Evolutionary conservation across 352 stramenopile genomes (phyloP).

Genomic region (Phytophthora agathidicida): DNA sequence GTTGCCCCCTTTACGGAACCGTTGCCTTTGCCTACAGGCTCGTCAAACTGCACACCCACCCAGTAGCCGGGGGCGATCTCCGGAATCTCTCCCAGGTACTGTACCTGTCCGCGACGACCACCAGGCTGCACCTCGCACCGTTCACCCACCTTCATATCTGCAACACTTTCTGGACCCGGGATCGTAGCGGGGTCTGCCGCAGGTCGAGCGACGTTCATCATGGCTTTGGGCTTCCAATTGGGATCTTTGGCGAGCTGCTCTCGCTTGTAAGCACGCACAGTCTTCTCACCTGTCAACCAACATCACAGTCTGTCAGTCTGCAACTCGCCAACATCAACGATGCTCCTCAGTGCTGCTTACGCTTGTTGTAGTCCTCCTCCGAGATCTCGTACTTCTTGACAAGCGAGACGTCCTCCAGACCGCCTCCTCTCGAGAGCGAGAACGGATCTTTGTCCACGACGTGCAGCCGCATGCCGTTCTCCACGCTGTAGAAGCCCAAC

Average conservation of each 20-base stretch:
- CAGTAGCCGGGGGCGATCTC: constrained; percentile 92
- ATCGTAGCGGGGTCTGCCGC: constrained; percentile 44
- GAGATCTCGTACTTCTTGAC: constrained; percentile 99
- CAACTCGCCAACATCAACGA: not conserved
- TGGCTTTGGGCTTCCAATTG: constrained; percentile 93
- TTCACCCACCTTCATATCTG: constrained; percentile 89
- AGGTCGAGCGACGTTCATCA: constrained; percentile 56
- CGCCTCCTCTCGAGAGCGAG: constrained; percentile 93
- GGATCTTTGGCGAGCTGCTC: constrained; percentile 96
- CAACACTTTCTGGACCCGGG: constrained; percentile 74
- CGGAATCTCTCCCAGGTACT: constrained; percentile 92
- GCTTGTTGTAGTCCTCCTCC: constrained; percentile 98
- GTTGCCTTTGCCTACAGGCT: constrained; percentile 94
- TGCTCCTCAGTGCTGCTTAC: constrained; percentile 42
- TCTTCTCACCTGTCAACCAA: constrained; percentile 89
- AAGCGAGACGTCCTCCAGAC: constrained; percentile 96
- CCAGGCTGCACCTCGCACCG: constrained; percentile 98
- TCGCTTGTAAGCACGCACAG: constrained; percentile 96
- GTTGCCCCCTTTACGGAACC: constrained; percentile 90
- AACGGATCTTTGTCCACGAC: constrained; percentile 97
- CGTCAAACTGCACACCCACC: constrained; percentile 97
- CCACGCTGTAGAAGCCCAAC: constrained; percentile 92
- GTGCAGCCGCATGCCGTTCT: constrained; percentile 94
- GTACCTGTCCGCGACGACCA: constrained; percentile 91
- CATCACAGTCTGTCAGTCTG: not conserved